Evolutionary conservation across 495 filamentous ascomycete species (phyloP).

Genomic region (Daldinia loculata): DNA sequence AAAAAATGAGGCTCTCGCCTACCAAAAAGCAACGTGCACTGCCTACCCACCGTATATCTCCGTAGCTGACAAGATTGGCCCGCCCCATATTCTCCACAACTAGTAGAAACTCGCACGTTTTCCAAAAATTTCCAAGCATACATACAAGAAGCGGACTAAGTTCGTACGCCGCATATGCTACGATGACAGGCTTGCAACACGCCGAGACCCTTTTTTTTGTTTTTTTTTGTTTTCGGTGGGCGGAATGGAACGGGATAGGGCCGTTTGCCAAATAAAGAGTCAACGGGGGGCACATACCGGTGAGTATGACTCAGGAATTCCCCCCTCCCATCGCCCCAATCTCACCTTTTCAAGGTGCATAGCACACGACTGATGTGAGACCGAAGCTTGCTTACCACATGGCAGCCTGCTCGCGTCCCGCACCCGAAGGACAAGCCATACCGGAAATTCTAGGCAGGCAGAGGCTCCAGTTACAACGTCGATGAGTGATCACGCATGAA

Average conservation of each 20-base stretch:
- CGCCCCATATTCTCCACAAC: not conserved
- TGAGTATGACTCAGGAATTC: constrained; percentile 9
- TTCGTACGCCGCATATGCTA: constrained; percentile 13
- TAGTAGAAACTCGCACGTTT: not conserved
- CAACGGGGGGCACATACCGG: not conserved
- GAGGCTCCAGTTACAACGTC: not conserved
- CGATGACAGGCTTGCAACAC: constrained; percentile 12
- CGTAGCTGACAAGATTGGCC: not conserved
- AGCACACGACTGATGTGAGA: not conserved
- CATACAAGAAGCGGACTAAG: constrained; percentile 7
- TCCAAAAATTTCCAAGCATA: not conserved
- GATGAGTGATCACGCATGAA: not conserved
- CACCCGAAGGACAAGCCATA: not conserved
- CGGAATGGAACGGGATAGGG: not conserved
- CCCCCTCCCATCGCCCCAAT: not conserved
- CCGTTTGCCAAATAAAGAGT: not conserved
- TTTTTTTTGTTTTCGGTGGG: not conserved
- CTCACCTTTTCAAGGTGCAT: not conserved
- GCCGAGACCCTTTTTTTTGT: not conserved
- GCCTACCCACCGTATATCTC: not conserved
- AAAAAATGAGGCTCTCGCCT: not conserved
- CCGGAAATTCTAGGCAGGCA: not conserved
- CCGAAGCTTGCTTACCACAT: not conserved
- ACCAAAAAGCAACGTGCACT: not conserved
- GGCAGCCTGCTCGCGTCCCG: not conserved